Evolutionary conservation across 2,329 filamentous ascomycete genomes (phyloP), one percentile per base, ranked within the genome.

Genomic region (Cercospora sesami): DNA sequence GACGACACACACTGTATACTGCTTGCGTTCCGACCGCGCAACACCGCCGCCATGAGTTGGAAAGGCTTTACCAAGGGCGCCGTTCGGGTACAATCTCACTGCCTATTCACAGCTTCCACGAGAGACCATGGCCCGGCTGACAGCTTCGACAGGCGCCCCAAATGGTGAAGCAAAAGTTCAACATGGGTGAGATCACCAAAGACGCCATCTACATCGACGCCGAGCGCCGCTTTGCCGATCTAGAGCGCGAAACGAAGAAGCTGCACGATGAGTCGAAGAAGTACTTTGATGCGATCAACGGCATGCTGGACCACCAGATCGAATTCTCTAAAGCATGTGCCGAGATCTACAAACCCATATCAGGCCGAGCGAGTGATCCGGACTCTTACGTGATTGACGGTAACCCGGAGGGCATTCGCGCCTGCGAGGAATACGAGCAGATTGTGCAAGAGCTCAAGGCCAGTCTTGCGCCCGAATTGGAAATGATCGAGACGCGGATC

Each of bases 331-430:
- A 97, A 82, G 92, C 94, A 73, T 94, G 97, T 84, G 90, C 91
- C 72, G 95, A 99, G 81, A 91, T 99, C 76, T 99, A 99, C 86
- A 96, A 96, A 80, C 95, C 95, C 74, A 99, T 99, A 75, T 97
- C 94, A 65, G 95, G 95, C 65, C 91, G 95, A 78, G 87, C 96
- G 81, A 98, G 94, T 57, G 95, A 99, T 80, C 95, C 95, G 9
- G 90, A 94, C 75, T 91, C 91, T 8, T 86, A 92, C 72, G 86
- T 91, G 64, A 84, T 90, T 55, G 91, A 96, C 80, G 93, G 93
- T 65, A 98, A 97, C 78, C 89, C 91, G 1, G 95, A 96, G 78
- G 95, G 95, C 65, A 98, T 99, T 77, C 86, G 88, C 71, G 95
- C 95, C 30, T 99, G 95, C 81, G 94, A 98, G 78, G 93, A 99